Percentiles rank a stretch among this genome's conserved stretches.
These are phyloP conservation scores for Amphirosellinia nigrospora DNA, from an alignment of 495 filamentous ascomycete species.

Conservation along the genomic window DNA sequence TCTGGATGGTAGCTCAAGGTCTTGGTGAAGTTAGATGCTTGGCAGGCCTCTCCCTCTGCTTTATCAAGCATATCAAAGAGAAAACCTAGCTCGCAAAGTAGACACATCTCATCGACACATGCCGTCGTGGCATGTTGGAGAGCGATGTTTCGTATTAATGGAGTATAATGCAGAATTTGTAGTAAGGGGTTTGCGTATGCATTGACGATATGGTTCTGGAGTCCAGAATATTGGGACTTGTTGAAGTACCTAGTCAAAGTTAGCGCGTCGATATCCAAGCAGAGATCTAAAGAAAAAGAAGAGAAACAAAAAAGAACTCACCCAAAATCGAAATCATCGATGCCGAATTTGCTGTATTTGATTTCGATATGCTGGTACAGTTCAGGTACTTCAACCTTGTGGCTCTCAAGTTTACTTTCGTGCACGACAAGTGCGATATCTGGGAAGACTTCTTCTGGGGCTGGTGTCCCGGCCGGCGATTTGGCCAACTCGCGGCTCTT, in stretches of 20 bases:
- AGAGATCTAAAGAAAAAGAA: too few species aligned
- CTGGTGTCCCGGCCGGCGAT: conserved; percentile 55
- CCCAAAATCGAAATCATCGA: conserved; percentile 98
- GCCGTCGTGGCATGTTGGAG: conserved; percentile 86
- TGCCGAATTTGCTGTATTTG: conserved; percentile 95
- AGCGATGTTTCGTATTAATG: conserved; percentile 84
- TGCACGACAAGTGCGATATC: conserved; percentile 49
- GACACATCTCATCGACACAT: conserved; percentile 80
- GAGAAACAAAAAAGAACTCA: too few species aligned
- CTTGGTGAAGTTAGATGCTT: conserved; percentile 95
- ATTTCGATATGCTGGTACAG: conserved; percentile 93
- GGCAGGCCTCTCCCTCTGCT: conserved; percentile 88
- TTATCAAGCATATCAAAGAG: conserved; percentile 98
- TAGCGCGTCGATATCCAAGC: conserved; percentile 7
- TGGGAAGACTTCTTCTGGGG: conserved; percentile 68
- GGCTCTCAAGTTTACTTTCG: conserved; percentile 63
- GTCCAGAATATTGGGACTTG: conserved; percentile 83
- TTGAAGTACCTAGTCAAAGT: conserved; percentile 77
- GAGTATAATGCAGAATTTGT: conserved; percentile 89
- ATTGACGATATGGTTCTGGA: conserved; percentile 96
- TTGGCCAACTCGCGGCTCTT: conserved; percentile 74
- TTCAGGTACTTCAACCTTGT: conserved; percentile 75
- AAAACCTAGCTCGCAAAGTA: conserved; percentile 94
- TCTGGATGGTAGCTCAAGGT: conserved; percentile 80
- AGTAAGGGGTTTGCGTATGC: conserved; percentile 94